Evolutionary conservation across 345 rosid genomes (phyloP).

Genomic region (Lepidium aucheri): DNA sequence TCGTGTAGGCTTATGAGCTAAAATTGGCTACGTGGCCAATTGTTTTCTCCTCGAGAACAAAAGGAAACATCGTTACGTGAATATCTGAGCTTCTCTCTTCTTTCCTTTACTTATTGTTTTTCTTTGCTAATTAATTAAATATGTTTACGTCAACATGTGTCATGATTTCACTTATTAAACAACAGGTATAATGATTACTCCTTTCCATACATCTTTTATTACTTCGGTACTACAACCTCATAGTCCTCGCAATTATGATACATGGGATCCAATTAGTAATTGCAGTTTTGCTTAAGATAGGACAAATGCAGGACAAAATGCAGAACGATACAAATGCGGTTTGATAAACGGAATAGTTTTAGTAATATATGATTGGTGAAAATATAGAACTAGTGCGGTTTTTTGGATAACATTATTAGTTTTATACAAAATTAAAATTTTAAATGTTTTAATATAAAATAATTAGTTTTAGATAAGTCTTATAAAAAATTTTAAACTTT

Average conservation of each 20-base stretch:
- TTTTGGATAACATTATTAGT: no score
- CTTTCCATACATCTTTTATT: not conserved
- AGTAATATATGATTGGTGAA: no score
- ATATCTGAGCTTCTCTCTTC: not conserved
- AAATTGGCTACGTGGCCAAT: not conserved
- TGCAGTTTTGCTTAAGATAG: no score
- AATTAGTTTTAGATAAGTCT: no score
- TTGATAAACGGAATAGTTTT: no score
- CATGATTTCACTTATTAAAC: not conserved
- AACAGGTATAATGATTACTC: conserved; percentile 5
- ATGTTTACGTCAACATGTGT: conserved; percentile 6
- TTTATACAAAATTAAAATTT: no score
- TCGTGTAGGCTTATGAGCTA: not conserved
- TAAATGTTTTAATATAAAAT: no score
- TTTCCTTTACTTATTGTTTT: not conserved
- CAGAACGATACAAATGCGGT: no score
- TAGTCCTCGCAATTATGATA: not conserved
- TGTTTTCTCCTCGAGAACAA: not conserved
- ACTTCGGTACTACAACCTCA: not conserved
- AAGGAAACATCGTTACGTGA: not conserved
- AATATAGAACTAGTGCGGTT: no score
- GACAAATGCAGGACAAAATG: no score
- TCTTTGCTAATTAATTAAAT: not conserved
- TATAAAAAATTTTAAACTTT: no score
- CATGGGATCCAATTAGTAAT: no score